A percentile compares a stretch with the other conserved stretches of the same genome.
These are phyloP conservation scores for Perilla frutescens DNA, from an alignment of 257 asterid species.

Conservation along the genomic window DNA sequence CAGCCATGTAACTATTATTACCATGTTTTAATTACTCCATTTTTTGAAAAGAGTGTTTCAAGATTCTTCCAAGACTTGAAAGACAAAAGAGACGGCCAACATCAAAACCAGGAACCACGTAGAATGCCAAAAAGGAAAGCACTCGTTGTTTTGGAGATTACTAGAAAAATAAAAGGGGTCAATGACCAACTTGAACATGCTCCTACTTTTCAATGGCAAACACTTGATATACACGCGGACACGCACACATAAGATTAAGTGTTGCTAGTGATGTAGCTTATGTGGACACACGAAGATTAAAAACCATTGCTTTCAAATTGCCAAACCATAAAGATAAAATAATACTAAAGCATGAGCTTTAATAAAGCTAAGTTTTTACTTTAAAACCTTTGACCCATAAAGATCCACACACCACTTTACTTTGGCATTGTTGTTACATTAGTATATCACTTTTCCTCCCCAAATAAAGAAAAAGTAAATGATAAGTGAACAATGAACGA, in stretches of 20 bases:
- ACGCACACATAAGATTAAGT: neutral
- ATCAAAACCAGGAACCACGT: conserved; percentile 1
- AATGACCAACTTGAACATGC: neutral
- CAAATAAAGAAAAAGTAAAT: conserved; percentile 12
- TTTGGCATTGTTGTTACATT: conserved; percentile 19
- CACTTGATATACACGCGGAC: conserved; percentile 13
- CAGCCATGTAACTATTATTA: neutral
- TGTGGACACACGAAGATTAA: conserved; percentile 30
- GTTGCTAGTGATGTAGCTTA: conserved; percentile 19
- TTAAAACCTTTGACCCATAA: conserved; percentile 30
- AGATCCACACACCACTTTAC: conserved; percentile 31
- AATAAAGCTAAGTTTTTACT: conserved; percentile 31
- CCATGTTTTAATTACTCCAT: neutral
- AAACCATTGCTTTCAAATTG: conserved; percentile 26
- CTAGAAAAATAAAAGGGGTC: conserved; percentile 16
- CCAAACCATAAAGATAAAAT: conserved; percentile 33
- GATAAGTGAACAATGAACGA: conserved; percentile 11
- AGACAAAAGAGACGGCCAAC: conserved; percentile 15
- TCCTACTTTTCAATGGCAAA: neutral
- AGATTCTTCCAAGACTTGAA: neutral
- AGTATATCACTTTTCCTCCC: conserved; percentile 9
- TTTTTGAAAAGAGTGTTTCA: conserved; percentile 22
- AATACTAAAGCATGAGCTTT: conserved; percentile 41
- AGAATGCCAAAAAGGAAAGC: conserved; percentile 17
- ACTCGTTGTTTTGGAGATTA: neutral